These are phyloP conservation scores for Hydrangea macrophylla DNA, from an alignment of 148 eudicot species.

Conservation along the genomic window DNA sequence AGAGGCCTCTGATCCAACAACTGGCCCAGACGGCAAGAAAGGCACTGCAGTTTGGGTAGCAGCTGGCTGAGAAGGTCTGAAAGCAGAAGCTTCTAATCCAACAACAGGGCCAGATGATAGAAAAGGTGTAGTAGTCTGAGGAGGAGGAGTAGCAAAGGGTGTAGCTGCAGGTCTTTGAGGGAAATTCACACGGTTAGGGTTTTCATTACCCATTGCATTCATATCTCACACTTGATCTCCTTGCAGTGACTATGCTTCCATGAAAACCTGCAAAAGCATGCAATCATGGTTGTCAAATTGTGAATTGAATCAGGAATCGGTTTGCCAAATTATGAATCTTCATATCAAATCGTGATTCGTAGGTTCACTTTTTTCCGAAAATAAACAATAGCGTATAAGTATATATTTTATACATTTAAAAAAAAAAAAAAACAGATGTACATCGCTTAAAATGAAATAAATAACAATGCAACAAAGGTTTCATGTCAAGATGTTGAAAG, in stretches of 20 bases:
- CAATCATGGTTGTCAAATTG: too few species aligned
- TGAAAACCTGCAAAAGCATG: background rate
- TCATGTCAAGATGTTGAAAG: too few species aligned
- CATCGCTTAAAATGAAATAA: too few species aligned
- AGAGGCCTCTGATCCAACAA: constrained; percentile 40
- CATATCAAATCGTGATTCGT: too few species aligned
- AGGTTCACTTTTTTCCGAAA: too few species aligned
- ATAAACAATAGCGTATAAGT: too few species aligned
- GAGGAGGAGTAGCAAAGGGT: constrained; percentile 68
- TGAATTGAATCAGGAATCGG: too few species aligned
- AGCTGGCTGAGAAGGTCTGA: constrained; percentile 49
- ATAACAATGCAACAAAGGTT: too few species aligned
- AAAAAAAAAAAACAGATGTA: too few species aligned
- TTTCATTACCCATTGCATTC: constrained; percentile 69
- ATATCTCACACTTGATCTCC: constrained; percentile 14
- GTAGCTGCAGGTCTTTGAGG: constrained; percentile 55
- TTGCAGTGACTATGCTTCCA: constrained; percentile 24
- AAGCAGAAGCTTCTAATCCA: constrained; percentile 56
- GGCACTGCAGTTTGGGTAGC: constrained; percentile 39
- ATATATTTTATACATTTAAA: too few species aligned
- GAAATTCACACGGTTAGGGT: constrained; percentile 51
- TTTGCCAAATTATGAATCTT: too few species aligned
- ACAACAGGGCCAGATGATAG: constrained; percentile 56
- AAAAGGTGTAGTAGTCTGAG: constrained; percentile 58
- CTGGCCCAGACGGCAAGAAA: constrained; percentile 47